Base-by-base conservation (phyloP, 148 eudicot genomes). In the Camellia sinensis region DNA sequence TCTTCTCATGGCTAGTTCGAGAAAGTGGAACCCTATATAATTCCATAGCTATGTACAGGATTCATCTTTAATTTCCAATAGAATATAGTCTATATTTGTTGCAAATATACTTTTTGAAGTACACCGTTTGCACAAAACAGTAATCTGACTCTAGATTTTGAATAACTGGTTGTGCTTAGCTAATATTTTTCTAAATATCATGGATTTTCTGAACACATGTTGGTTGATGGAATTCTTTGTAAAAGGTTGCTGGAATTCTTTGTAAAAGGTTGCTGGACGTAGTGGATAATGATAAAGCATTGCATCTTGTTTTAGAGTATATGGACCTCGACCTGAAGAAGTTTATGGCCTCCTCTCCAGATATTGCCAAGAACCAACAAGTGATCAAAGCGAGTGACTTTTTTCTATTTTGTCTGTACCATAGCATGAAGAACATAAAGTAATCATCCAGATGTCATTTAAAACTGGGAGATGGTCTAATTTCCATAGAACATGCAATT, bases 201-300 rank as follows among this genome's bases (percentile, higher is more conserved):
- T 11, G 62, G 15, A 17, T 17, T 59, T 59, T 59, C 17, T 11
- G 17, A 12, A 11, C 15, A 3, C 14, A 59, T 21, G 12, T 63
- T 18, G 5, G 18, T 1, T 63, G 37, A 63, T 63, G 67, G 22
- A 14, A 63, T 63, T 6, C 29, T 48, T 29, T 4, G 21, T 63
- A 63, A 70, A 29, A 70, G 73, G 54, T 70, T 70, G 54, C 19
- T 70, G 8, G 73, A 70, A n/a, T n/a, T n/a, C n/a, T n/a, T 46
- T 4, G 21, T 63, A 63, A 70, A 29, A 70, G 73, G 54, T 70
- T 70, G 54, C 19, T 70, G 8, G 73, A 70, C 18, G 73, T 70
- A 45, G 73, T 43, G 53, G 21, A 17, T 9, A 7, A 14, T 44
- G 54, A 41, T 3, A n/a, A 17, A 8, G 7, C 19, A 15, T 10